Base-by-base conservation (phyloP, 2,329 filamentous ascomycete species). In the Hypocreales sp. region DNA sequence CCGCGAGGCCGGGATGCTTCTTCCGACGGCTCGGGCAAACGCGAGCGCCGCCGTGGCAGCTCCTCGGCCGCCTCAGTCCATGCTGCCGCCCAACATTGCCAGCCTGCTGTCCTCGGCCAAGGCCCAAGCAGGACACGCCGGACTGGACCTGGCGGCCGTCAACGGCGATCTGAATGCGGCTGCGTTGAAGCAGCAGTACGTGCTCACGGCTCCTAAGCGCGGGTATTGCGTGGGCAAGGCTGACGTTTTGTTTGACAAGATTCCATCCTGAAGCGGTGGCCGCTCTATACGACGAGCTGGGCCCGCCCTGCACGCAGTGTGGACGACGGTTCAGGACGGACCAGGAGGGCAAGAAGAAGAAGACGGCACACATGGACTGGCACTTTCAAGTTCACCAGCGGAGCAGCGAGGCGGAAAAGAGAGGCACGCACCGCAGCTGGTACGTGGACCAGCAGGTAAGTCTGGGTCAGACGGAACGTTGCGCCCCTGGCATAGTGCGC, bases 291-390 rank as follows among this genome's bases (percentile, higher is more conserved):
- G 81, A 87, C 34, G 72, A 77, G 13, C 70, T 83, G 21, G 81
- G 87, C 0, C 80, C 84, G 32, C 80, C 86, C 31, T 98, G 90
- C 50, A 81, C 78, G 9, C 87, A 87, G 32, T 98, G 90, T 47
- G 90, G 87, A 15, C 72, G 86, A 33, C 76, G 90, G 3, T 98
- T 98, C 50, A 67, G 67, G 29, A 69, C 70, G 5, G 80, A 81
- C 26, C 71, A 75, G 9, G 73, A 80, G 37, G 87, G 87, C 9
- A 79, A 73, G 42, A 75, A 77, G 46, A 80, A 79, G 59, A 95
- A 95, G 58, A 81, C 77, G 15, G 73, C 78, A 4, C 90, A 98
- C 48, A 76, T 98, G 62, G 90, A 98, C 53, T 98, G 90, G 90
- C 90, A 98, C 53, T 98, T 98, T 57, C 76, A 79, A 31, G 86